A percentile compares a stretch with the other conserved stretches of the same genome.
These are phyloP conservation scores for Ammopiptanthus mongolicus DNA, from an alignment of 306 rosid species.

Conservation along the genomic window DNA sequence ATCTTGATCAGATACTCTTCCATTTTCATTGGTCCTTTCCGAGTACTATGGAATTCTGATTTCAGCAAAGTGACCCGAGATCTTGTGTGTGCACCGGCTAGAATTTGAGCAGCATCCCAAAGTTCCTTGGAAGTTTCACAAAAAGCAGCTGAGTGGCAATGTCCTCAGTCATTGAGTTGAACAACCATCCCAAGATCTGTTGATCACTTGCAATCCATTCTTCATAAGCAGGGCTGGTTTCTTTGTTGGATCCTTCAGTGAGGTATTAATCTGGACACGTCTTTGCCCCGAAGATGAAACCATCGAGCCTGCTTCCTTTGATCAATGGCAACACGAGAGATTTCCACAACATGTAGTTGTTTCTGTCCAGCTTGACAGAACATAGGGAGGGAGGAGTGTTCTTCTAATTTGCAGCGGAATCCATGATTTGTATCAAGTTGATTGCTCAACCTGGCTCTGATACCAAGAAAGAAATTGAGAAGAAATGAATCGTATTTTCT, in stretches of 20 bases:
- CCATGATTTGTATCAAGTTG: no score
- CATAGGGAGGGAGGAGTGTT: no score
- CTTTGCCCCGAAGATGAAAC: not conserved
- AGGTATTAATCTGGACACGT: not conserved
- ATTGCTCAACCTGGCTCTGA: no score
- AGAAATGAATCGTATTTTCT: no score
- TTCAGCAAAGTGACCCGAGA: no score
- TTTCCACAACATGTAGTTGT: not conserved
- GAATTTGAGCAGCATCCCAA: not conserved
- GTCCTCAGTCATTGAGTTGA: not conserved
- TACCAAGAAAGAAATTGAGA: no score
- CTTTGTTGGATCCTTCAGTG: not conserved
- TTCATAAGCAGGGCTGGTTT: not conserved
- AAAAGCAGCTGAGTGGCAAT: not conserved
- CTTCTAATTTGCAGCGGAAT: no score
- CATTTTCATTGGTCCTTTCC: no score
- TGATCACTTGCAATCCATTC: not conserved
- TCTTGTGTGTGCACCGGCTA: no score
- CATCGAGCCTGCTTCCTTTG: not conserved
- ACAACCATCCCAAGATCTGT: not conserved
- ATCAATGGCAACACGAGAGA: not conserved
- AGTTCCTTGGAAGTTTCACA: not conserved
- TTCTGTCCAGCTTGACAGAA: no score
- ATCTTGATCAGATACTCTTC: no score
- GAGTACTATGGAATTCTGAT: no score